phyloP scores from a whole-genome alignment of 441 rosid genomes.

The Capsella rubella region DNA sequence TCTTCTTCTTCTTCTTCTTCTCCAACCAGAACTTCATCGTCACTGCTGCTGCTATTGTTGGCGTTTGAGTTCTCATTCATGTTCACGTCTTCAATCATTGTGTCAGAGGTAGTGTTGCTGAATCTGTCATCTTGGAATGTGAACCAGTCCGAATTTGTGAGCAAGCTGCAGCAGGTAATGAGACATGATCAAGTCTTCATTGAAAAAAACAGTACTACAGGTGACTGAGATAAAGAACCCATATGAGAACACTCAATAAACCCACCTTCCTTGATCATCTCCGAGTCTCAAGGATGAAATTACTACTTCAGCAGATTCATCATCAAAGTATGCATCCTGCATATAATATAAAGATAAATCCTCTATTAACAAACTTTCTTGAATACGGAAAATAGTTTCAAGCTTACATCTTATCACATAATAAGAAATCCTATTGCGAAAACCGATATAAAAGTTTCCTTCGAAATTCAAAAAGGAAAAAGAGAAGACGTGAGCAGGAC shows the following conservation, averaged over 20 bases:
- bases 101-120: constrained; percentile 38
- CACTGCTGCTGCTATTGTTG: constrained; percentile 63
- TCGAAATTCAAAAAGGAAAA: constrained; percentile 6
- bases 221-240: neutral
- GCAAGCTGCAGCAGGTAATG: constrained; percentile 57
- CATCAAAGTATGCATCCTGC: constrained; percentile 93
- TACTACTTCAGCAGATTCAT: constrained; percentile 93
- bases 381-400: neutral
- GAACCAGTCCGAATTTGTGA: constrained; percentile 98
- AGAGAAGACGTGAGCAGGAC: constrained; percentile 8
- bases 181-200: constrained; percentile 10
- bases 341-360: constrained; percentile 9
- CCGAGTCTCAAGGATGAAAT: constrained; percentile 93
- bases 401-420: neutral
- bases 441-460: neutral
- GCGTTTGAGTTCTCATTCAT: constrained; percentile 52
- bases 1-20: constrained; percentile 94
- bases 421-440: constrained; percentile 17
- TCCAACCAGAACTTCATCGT: constrained; percentile 86
- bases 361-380: neutral
- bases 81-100: constrained; percentile 72
- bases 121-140: constrained; percentile 87
- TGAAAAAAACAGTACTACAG: neutral
- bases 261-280: constrained; percentile 92
- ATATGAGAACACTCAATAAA: constrained; percentile 14